Conservation (phyloP, 169 alveolate genomes). For the Hepatocystis sp. region DNA sequence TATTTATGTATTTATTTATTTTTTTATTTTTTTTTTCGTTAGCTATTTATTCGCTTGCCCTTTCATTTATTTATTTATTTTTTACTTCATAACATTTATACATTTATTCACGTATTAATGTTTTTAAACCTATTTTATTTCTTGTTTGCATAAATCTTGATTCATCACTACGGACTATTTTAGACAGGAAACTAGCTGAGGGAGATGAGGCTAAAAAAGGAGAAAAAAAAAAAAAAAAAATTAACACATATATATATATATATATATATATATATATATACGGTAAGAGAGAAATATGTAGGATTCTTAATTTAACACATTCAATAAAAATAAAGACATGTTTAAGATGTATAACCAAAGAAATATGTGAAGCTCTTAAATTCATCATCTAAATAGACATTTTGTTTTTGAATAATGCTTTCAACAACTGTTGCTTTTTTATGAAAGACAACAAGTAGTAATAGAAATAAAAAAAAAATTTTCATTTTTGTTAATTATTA, state of each 20-base stretch:
- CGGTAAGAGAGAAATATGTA: not conserved
- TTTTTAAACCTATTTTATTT: slow-evolving; percentile 54
- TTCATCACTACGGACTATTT: slow-evolving; percentile 61
- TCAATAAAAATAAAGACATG: not conserved
- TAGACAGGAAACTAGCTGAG: slow-evolving; percentile 51
- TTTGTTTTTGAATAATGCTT: slow-evolving; percentile 25
- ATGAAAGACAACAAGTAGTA: slow-evolving; percentile 25
- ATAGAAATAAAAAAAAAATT: not conserved
- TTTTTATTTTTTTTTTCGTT: not conserved
- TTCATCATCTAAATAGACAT: slow-evolving; percentile 62
- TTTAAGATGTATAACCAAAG: slow-evolving; percentile 33
- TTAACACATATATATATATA: too few relatives aligned
- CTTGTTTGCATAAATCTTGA: slow-evolving; percentile 31
- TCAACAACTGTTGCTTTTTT: slow-evolving; percentile 19
- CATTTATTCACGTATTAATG: too few relatives aligned
- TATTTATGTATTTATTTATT: not conserved
- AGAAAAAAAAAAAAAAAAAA: slow-evolving; percentile 14
- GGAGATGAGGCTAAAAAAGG: slow-evolving; percentile 67
- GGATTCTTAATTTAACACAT: not conserved
- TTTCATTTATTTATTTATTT: not conserved
- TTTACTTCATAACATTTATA: too few relatives aligned
- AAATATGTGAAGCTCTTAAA: slow-evolving; percentile 64
- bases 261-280: not conserved
- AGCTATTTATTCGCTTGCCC: not conserved
- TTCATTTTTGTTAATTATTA: slow-evolving; percentile 17